These are phyloP conservation scores for Penicillium corylophilum DNA, from an alignment of 2,329 filamentous ascomycete genomes.

Conservation along the genomic window DNA sequence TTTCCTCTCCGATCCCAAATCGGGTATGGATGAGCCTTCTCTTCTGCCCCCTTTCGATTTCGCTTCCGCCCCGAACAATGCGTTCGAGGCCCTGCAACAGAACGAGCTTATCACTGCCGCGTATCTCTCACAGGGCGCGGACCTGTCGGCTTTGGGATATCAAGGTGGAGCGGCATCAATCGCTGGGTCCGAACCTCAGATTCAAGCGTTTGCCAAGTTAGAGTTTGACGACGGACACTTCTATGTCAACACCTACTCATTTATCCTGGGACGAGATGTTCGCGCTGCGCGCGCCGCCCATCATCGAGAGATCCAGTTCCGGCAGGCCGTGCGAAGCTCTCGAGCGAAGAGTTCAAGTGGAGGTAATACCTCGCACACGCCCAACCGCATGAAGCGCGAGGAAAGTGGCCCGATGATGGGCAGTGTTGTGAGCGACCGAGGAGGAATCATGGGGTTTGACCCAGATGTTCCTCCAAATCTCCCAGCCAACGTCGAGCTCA, in stretches of 20 bases:
- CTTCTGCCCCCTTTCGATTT: constrained; percentile 39
- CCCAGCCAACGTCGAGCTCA: constrained; percentile 35
- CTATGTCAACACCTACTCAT: constrained; percentile 63
- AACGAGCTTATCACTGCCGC: constrained; percentile 42
- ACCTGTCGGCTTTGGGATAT: constrained; percentile 37
- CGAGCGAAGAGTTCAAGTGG: constrained; percentile 49
- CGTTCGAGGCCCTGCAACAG: constrained; percentile 40
- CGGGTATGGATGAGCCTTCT: constrained; percentile 31
- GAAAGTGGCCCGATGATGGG: constrained; percentile 46
- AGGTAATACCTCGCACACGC: constrained; percentile 45
- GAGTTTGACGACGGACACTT: constrained; percentile 66
- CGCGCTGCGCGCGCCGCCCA: constrained; percentile 50
- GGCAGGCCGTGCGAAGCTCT: constrained; percentile 40
- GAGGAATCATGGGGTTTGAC: constrained; percentile 54
- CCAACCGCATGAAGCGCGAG: constrained; percentile 46
- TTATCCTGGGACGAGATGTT: constrained; percentile 63
- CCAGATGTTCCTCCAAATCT: constrained; percentile 43
- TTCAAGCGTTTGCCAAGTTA: constrained; percentile 63
- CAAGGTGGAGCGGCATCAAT: constrained; percentile 37
- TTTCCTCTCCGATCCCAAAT: constrained; percentile 34
- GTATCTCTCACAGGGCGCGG: constrained; percentile 38
- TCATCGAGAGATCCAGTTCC: constrained; percentile 44
- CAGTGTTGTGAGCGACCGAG: constrained; percentile 56
- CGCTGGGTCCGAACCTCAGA: constrained; percentile 44
- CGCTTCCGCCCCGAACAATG: constrained; percentile 31